Evolutionary conservation across 2,329 filamentous ascomycete genomes (phyloP), one percentile per base, ranked within the genome.

Genomic region (Neofusicoccum laricinum): DNA sequence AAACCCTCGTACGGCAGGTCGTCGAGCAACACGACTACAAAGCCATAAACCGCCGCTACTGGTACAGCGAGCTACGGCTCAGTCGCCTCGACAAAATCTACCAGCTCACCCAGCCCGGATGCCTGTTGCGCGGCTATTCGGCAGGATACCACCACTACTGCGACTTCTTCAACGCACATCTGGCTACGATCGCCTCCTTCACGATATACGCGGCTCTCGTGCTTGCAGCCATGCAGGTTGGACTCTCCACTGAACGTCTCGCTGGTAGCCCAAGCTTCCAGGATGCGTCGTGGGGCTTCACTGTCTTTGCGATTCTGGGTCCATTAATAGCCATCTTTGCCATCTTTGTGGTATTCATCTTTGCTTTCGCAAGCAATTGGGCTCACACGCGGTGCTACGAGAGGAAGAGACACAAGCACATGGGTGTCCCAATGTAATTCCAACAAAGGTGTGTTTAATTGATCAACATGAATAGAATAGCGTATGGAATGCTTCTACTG

Each of bases 51-150:
- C 25, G 1, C 2, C 75, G 75, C 1, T 77, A 72, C 64, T 71
- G 75, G 19, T 77, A 75, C 59, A 75, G 75, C 19, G 75, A 77
- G 48, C 61, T 77, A 36, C 67, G 75, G 0, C 21, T 51, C 25
- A 34, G 32, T 8, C 25, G 49, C 15, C 49, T 51, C 4, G 17
- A 51, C 49, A 51, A 34, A 11, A 34, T 51, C 4, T 51, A 51
- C n/a, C 49, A 25, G 15, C 17, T 51, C 15, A n/a, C 25, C 15
- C 14, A 51, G 25, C 25, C 25, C 1, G 32, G 32, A 17, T 7
- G 5, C 12, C 11, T 34, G 5, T 8, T 51, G 6, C 32, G 36
- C 14, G 53, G 53, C 15, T 58, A 41, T n/a, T 30, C 34, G 2
- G n/a, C 17, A 15, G 41, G 11, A 7, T 43, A 32, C 11, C 7